phyloP scores from a whole-genome alignment of 345 rosid genomes.

The Laguncularia racemosa region DNA sequence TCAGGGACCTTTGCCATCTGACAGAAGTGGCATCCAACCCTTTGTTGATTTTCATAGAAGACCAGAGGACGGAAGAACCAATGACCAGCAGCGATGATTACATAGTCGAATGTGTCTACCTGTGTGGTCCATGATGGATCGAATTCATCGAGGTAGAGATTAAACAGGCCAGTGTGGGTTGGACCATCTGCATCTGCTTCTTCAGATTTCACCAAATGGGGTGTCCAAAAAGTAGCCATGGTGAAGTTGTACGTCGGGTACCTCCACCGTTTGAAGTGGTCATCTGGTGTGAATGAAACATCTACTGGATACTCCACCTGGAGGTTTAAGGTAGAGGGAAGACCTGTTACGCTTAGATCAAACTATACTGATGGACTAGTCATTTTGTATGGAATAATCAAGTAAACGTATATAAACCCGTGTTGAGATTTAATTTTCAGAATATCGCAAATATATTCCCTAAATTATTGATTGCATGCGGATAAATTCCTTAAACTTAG shows the following conservation, averaged over 20 bases:
- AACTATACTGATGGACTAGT: no score
- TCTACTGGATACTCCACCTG: constrained; percentile 75
- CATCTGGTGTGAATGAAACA: constrained; percentile 42
- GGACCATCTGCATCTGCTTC: constrained; percentile 32
- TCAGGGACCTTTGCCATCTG: constrained; percentile 37
- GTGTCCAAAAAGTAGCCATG: constrained; percentile 53
- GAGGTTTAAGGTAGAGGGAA: neutral
- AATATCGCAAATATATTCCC: no score
- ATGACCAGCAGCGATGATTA: constrained; percentile 60
- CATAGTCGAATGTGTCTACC: constrained; percentile 46
- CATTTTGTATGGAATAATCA: no score
- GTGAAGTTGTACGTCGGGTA: constrained; percentile 67
- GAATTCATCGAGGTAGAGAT: constrained; percentile 53
- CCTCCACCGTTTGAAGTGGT: constrained; percentile 51
- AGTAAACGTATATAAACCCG: no score
- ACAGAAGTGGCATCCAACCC: constrained; percentile 61
- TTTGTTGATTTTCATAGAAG: constrained; percentile 34
- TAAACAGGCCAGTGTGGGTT: constrained; percentile 37
- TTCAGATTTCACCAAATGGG: constrained; percentile 40
- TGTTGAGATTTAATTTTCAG: no score
- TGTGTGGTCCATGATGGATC: constrained; percentile 51
- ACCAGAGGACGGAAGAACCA: constrained; percentile 68
- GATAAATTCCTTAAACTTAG: no score
- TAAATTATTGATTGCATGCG: no score
- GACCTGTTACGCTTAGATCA: no score